A percentile compares a stretch with the other conserved stretches of the same genome.
phyloP scores from a whole-genome alignment of 148 eudicot species.

The Chenopodium quinoa region DNA sequence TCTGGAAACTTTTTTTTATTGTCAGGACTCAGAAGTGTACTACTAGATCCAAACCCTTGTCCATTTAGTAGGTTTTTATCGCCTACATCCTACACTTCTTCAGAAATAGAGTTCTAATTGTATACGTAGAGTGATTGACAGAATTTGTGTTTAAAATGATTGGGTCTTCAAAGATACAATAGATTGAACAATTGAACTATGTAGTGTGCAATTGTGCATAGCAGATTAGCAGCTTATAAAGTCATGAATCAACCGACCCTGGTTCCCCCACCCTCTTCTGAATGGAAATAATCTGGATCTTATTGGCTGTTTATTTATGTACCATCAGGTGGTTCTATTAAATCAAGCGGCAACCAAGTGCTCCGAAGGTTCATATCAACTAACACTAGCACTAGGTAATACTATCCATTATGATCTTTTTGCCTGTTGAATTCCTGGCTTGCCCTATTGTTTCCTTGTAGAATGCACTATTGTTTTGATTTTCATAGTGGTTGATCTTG shows the following conservation, averaged over 20 bases:
- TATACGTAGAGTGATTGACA: background rate
- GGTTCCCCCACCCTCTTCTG: background rate
- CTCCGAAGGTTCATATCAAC: conserved; percentile 70
- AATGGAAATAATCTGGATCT: background rate
- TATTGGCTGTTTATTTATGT: background rate
- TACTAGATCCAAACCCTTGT: background rate
- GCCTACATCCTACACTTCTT: too few species aligned
- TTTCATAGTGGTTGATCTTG: background rate
- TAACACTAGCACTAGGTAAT: conserved; percentile 85
- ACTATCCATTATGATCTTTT: background rate
- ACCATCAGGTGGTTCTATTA: conserved; percentile 62
- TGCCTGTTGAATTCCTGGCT: conserved; percentile 7
- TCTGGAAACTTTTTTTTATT: background rate
- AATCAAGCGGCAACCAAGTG: conserved; percentile 89
- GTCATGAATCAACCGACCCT: background rate
- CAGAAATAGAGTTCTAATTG: background rate
- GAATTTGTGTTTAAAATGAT: background rate
- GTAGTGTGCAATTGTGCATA: background rate
- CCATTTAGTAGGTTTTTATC: background rate
- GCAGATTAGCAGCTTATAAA: background rate
- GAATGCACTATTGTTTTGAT: background rate
- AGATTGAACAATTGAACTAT: background rate
- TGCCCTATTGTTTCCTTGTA: background rate
- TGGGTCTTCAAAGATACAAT: background rate
- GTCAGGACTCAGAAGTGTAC: background rate